These are phyloP conservation scores for Ophiostoma australiae DNA, from an alignment of 2,329 filamentous ascomycete species.

Conservation along the genomic window DNA sequence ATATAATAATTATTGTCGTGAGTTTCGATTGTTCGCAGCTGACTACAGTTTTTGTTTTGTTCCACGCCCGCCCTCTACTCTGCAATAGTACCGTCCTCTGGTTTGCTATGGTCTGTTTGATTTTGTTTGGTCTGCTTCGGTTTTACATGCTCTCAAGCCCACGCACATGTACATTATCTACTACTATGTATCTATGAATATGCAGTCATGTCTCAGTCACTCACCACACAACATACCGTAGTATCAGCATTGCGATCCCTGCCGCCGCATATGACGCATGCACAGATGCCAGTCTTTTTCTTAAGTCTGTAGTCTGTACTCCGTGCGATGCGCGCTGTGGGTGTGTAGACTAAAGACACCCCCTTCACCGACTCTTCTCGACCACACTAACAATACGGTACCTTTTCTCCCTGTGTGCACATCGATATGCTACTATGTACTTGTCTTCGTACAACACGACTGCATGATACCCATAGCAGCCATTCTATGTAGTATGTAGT, in stretches of 20 bases:
- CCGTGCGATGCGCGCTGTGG: not conserved
- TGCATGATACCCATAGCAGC: not conserved
- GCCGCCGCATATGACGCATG: constrained; percentile 13
- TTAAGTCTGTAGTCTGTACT: not conserved
- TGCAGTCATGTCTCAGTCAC: not conserved
- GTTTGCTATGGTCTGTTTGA: not conserved
- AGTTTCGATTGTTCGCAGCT: not conserved
- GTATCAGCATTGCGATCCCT: constrained; percentile 6
- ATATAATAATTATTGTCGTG: too few relatives aligned
- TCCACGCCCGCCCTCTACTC: not conserved
- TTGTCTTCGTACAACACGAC: not conserved
- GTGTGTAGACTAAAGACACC: not conserved
- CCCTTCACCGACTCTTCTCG: constrained; percentile 9
- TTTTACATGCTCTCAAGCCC: not conserved
- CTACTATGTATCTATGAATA: not conserved
- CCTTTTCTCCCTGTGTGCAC: constrained; percentile 12
- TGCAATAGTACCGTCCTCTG: not conserved
- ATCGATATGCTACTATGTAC: constrained; percentile 1
- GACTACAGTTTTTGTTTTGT: not conserved
- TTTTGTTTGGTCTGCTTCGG: not conserved
- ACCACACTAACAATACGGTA: constrained; percentile 1
- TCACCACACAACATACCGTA: constrained; percentile 3
- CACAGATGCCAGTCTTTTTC: not conserved
- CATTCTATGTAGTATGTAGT: not conserved
- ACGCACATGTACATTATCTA: not conserved